Evolutionary conservation across 306 rosid species (phyloP), one percentile per base, ranked within the genome.

Genomic region (Rosa rugosa): DNA sequence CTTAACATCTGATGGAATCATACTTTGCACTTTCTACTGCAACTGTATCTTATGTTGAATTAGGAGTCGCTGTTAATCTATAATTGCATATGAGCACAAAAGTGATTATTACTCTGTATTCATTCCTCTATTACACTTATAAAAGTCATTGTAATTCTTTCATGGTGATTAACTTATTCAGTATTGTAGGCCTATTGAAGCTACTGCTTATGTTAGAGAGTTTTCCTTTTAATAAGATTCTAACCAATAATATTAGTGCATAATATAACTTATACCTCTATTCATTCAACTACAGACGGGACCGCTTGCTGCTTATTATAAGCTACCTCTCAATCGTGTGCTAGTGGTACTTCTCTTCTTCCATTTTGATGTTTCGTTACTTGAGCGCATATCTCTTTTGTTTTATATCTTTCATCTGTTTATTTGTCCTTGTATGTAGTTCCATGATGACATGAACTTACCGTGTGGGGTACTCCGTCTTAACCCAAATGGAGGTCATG

Each of bases 401-500:
- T 16, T 53, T 75, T 73, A 53, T 44, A 13, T 22, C 57, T 46
- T 80, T 56, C n/a, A 66, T 75, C 74, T 49, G 57, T 73, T 45
- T 23, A n/a, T 46, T 44, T 73, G 54, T 81, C 64, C 44, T 67
- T 75, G 18, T 53, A 72, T 85, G 84, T 85, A 95, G 98, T 84
- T 95, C 81, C 97, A 95, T 36, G 99, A 93, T 79, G 97, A 91
- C 87, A 79, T 87, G 97, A 87, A 84, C 87, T 88, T 93, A 87
- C 98, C 99, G 2, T 87, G 96, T 59, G 98, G 99, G 65, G 97
- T 95, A 85, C 96, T 95, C 85, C 93, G 98, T 74, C 92, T 93
- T 83, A 44, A 81, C 10, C 83, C 85, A 71, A 90, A 91, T 78
- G 99, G 99, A 74, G 94, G 98, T 76, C 93, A 90, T 75, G 88